A percentile compares a stretch with the other conserved stretches of the same genome.
Evolutionary conservation across 164 flowering plant species (phyloP).

Genomic region (Taxillus chinensis): DNA sequence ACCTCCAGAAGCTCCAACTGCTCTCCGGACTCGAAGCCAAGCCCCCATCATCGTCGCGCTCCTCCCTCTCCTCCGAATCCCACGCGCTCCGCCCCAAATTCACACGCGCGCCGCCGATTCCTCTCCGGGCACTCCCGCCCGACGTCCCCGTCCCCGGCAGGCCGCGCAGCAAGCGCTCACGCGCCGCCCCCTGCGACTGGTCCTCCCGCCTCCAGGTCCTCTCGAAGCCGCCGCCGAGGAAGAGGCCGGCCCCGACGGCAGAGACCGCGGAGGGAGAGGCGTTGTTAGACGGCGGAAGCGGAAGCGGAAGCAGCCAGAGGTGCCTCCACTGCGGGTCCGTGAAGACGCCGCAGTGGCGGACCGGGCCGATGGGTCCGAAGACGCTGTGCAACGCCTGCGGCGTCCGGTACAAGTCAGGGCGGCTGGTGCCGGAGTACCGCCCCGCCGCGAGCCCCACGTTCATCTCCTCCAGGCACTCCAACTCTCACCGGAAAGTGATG

Average conservation of each 20-base stretch:
- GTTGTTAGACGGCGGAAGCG: slow-evolving; percentile 1
- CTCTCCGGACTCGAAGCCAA: slow-evolving; percentile 32
- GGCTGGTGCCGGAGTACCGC: slow-evolving; percentile 87
- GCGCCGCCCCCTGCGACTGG: slow-evolving; percentile 77
- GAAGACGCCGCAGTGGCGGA: slow-evolving; percentile 95
- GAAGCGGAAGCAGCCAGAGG: slow-evolving; percentile 32
- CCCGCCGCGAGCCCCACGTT: slow-evolving; percentile 94
- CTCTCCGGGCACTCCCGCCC: slow-evolving; percentile 23
- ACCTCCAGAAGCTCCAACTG: slow-evolving; percentile 44
- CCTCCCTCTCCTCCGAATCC: slow-evolving; percentile 15
- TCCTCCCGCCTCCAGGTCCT: slow-evolving; percentile 57
- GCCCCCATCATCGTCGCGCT: slow-evolving; percentile 9
- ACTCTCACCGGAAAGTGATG: slow-evolving; percentile 85
- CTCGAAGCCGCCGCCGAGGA: slow-evolving; percentile 20
- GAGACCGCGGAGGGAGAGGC: slow-evolving; percentile 18
- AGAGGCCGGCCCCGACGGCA: slow-evolving; percentile 10
- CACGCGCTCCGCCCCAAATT: neutral
- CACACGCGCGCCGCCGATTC: slow-evolving; percentile 8
- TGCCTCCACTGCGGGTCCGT: slow-evolving; percentile 85
- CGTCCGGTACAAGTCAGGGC: slow-evolving; percentile 89
- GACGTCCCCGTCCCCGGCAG: slow-evolving; percentile 68
- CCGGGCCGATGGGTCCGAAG: slow-evolving; percentile 94
- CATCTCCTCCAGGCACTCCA: slow-evolving; percentile 64
- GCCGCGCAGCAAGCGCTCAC: slow-evolving; percentile 86
- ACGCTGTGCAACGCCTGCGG: slow-evolving; percentile 94